Conservation (phyloP, 1,139 yeast genomes). For the Hyphopichia buzzinii region DNA sequence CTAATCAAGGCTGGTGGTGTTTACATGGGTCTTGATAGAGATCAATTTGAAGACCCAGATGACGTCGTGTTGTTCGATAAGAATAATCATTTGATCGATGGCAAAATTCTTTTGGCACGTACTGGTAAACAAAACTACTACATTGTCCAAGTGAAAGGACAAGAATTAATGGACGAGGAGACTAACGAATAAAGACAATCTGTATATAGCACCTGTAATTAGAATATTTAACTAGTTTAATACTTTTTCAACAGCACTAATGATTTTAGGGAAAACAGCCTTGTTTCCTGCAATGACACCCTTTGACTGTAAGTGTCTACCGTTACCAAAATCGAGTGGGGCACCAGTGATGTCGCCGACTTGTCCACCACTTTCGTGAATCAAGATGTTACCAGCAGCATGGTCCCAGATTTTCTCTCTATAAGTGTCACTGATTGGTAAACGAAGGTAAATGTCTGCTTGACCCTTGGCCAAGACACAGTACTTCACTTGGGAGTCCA, state of each 20-base stretch:
- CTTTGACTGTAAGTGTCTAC: slow-evolving; percentile 75
- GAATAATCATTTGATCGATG: slow-evolving; percentile 54
- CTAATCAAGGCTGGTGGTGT: slow-evolving; percentile 72
- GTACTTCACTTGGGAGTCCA: slow-evolving; percentile 96
- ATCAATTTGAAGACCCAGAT: slow-evolving; percentile 51
- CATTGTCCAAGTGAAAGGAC: slow-evolving; percentile 44
- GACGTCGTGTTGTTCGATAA: slow-evolving; percentile 47
- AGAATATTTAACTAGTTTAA: slow-evolving; percentile 9
- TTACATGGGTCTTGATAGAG: slow-evolving; percentile 60
- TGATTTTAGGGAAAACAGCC: slow-evolving; percentile 58
- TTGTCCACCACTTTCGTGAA: slow-evolving; percentile 86
- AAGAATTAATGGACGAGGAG: neutral
- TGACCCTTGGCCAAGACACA: slow-evolving; percentile 88
- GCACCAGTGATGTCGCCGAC: slow-evolving; percentile 83
- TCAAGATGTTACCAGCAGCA: slow-evolving; percentile 88
- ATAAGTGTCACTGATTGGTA: slow-evolving; percentile 74
- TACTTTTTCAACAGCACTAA: slow-evolving; percentile 50
- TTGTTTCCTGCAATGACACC: slow-evolving; percentile 91
- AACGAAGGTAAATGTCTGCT: slow-evolving; percentile 86
- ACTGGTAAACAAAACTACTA: slow-evolving; percentile 71
- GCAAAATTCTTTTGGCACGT: slow-evolving; percentile 60
- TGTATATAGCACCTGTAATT: slow-evolving; percentile 7
- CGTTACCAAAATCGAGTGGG: slow-evolving; percentile 79
- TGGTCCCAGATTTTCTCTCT: slow-evolving; percentile 99
- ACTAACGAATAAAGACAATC: neutral